Base-by-base conservation (phyloP, 345 rosid species). In the Dipteronia sinensis region DNA sequence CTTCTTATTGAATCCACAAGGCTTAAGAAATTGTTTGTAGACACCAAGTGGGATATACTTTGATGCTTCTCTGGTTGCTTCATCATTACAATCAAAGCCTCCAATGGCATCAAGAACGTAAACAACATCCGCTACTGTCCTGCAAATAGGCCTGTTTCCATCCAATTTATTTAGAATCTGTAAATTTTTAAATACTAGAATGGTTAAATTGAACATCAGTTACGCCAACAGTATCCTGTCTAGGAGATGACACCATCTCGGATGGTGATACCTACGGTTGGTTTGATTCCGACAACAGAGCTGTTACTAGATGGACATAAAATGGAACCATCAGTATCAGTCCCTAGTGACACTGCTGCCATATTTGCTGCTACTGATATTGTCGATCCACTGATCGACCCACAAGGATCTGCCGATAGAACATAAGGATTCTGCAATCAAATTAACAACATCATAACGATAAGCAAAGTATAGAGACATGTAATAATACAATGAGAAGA, bases 371-470 rank as follows among this genome's bases (percentile, higher is more conserved):
- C 80, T 29, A 79, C 85, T 53, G 83, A 76, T 7, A 76, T 76
- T 25, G 78, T 73, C 17, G 76, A 64, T 46, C 80, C 85, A 58
- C 78, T 69, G n/a, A 69, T 73, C 38, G 82, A 79, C 9, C 80
- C 80, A 11, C 80, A 76, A 47, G 85, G 75, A 62, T 73, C 38
- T 15, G 23, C 76, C 4, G 90, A 82, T 22, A 87, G 77, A 49
- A 82, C 85, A 58, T 92, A 90, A 15, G 95, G 95, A 79, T 94
- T 94, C 95, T 92, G 88, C 87, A 78, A 44, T 5, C 19, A 40
- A 17, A 3, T 22, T 42, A 3, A 31, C 31, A 29, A 29, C 38
- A 3, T 31, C 38, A 31, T 31, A 31, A 4, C 38, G 38, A 31
- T 4, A 31, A 31, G 38, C 8, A 16, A 42, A 8, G 10, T 7